These are phyloP conservation scores for Lanmaoa rubissima DNA, from an alignment of 768 basidiomycete species.

Conservation along the genomic window DNA sequence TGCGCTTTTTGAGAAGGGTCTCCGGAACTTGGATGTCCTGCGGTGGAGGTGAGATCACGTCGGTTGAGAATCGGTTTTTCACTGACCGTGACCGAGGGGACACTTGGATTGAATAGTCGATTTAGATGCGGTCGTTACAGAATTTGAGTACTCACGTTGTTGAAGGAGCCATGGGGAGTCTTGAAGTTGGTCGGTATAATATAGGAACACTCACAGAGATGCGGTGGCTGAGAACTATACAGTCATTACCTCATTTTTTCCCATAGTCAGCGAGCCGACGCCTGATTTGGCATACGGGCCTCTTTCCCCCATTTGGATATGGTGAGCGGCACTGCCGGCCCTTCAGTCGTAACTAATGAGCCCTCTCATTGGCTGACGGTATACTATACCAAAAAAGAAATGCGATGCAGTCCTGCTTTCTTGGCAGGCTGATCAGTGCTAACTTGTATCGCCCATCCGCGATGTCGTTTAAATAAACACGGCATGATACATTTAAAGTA, in stretches of 20 bases:
- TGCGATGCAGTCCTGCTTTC: no score
- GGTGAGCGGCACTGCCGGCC: not conserved
- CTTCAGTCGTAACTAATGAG: no score
- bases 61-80: not conserved
- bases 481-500: no score
- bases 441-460: not conserved
- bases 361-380: no score
- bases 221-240: conserved; percentile 42
- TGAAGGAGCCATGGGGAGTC: conserved; percentile 45
- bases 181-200: conserved; percentile 37
- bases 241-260: conserved; percentile 32
- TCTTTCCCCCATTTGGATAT: conserved; percentile 1
- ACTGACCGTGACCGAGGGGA: conserved; percentile 49
- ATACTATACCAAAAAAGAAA: no score
- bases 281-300: no score
- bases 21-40: conserved; percentile 96
- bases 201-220: conserved; percentile 7
- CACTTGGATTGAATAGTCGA: conserved; percentile 28
- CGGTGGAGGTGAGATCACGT: conserved; percentile 15
- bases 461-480: not conserved
- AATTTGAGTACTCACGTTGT: conserved; percentile 46
- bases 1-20: conserved; percentile 99
- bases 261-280: conserved; percentile 11
- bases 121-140: not conserved
- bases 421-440: no score